Evolutionary conservation across 129 eudicot genomes (phyloP), one percentile per base, ranked within the genome.

Genomic region (Escallonia rubra): DNA sequence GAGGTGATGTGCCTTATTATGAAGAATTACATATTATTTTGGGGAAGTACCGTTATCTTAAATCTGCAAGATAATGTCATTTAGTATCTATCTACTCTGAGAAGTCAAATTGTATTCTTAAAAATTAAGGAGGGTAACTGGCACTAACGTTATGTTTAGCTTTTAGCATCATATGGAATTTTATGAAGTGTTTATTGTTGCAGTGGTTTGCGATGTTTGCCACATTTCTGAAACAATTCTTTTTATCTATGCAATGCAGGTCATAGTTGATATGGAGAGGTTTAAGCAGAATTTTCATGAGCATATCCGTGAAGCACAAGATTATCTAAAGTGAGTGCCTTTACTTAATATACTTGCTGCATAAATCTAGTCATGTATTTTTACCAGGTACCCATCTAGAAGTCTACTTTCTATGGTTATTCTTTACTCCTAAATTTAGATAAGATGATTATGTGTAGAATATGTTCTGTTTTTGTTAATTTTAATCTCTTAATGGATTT

Each of bases 211-310:
- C 47, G 12, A 15, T 7, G 38, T 42, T 42, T 75, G 34, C 41
- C 41, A 40, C 10, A 14, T 23, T 7, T 8, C 6, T 56, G 14
- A 11, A 55, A 57, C 5, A 4, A 7, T 55, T 57, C 7, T 49
- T 64, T 11, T 47, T 60, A 40, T 59, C 43, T 43, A 45, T 41
- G 9, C 4, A 7, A 43, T 83, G 83, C 90, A 93, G 98, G 86
- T 87, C 38, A 93, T 93, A 82, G 78, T 84, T 74, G 96, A 89
- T 62, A 89, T 93, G 96, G 99, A 93, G 80, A 89, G 80, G 79
- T 81, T 78, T 77, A 93, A 93, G 89, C 96, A 86, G 72, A 81
- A 80, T 13, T 78, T 74, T 75, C 85, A 84, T 67, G 85, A 84
- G 81, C 76, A 84, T 63, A 69, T 84, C 59, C 84, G 63, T 55